Base-by-base conservation (phyloP, 352 stramenopile species). In the Globisporangium irregulare region DNA sequence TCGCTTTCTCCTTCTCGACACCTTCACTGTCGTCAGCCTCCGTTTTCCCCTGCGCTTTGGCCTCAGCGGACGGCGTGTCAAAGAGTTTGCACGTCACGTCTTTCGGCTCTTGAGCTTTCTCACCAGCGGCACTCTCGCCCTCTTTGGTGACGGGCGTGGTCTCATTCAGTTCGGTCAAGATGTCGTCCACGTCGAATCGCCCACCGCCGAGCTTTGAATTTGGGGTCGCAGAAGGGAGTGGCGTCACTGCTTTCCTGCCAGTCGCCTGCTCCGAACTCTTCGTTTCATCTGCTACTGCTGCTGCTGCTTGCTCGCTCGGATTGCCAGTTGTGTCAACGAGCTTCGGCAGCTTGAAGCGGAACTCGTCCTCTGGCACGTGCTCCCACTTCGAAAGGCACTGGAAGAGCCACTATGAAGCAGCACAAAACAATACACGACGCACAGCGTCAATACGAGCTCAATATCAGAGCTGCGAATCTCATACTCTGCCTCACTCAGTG, bases 331-430 rank as follows among this genome's bases (percentile, higher is more conserved):
- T 27, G 9, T 70, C 51, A 7, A 36, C 36, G 3, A 56, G 24
- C 24, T 65, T 73, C 36, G 55, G 38, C 15, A 55, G 62, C 38
- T 64, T 79, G 66, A 77, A 90, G 8, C 70, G 77, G 54, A 85
- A 92, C 7, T 59, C 59, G 62, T 76, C 73, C 74, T 94, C 86
- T 0, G 77, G 41, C 0, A 93, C 69, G 63, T 92, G 73, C 50
- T 79, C 74, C 89, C 89, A 96, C 63, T 83, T 69, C 0, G 73
- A 68, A 41, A 95, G 59, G 55, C 86, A 96, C 32, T 81, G 72
- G 25, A 95, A 82, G 15, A 96, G 71, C 89, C 89, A 96, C 86
- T 95, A 48, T 12, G 27, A 14, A 24, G 67, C 20, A 29, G 59
- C 62, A 46, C 22, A 72, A 70, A 15, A 20, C 25, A 61, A 38